Conservation (phyloP, 305 asterid species). For the Coffea humblotiana region DNA sequence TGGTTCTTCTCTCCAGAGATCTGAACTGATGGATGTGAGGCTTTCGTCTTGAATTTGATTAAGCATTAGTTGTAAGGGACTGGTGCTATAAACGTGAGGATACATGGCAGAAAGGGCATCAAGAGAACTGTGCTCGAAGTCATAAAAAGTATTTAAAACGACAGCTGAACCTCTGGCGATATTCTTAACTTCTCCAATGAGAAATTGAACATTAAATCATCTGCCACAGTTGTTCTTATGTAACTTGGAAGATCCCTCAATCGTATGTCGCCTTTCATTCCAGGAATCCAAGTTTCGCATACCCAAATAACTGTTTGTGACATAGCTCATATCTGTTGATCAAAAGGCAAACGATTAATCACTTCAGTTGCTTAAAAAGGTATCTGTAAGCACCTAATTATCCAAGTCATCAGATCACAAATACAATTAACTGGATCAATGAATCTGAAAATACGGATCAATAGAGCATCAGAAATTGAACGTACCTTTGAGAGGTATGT, state of each 20-base stretch:
- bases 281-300: constrained; percentile 48
- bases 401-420: not conserved
- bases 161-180: constrained; percentile 47
- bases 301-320: constrained; percentile 37
- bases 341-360: not conserved
- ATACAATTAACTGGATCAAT: not conserved
- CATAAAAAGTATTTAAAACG: constrained; percentile 55
- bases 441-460: not conserved
- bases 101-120: constrained; percentile 39
- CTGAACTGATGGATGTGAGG: constrained; percentile 36
- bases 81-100: constrained; percentile 32
- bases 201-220: constrained; percentile 56
- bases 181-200: constrained; percentile 31
- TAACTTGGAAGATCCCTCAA: constrained; percentile 66
- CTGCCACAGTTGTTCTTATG: constrained; percentile 52
- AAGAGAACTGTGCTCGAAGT: constrained; percentile 39
- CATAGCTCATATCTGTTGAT: constrained; percentile 36
- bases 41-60: constrained; percentile 11
- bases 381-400: not conserved
- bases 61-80: constrained; percentile 21
- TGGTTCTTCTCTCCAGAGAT: constrained; percentile 61
- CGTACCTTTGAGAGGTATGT: constrained; percentile 27
- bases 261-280: constrained; percentile 52
- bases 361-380: not conserved
- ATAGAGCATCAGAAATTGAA: not conserved